Percentiles rank a stretch among this genome's conserved stretches.
Conservation (phyloP, 768 basidiomycete genomes). For the Tricholoma sp. region DNA sequence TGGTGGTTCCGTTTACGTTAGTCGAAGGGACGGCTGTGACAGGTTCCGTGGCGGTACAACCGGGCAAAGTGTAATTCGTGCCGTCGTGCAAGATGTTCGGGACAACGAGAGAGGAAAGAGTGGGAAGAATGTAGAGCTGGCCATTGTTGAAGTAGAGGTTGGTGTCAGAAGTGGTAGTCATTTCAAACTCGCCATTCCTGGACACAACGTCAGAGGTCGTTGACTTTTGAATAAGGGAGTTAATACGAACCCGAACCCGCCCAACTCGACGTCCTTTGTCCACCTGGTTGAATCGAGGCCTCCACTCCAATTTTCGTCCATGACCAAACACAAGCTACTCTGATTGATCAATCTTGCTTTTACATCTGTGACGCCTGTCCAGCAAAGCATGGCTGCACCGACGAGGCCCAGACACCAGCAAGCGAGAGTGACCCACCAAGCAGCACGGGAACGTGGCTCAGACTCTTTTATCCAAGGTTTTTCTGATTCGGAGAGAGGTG, state of each 20-base stretch:
- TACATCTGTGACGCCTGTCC: constrained; percentile 44
- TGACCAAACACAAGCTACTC: constrained; percentile 49
- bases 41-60: constrained; percentile 44
- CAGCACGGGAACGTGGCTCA: constrained; percentile 24
- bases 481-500: constrained; percentile 43
- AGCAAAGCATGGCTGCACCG: constrained; percentile 49
- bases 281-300: constrained; percentile 49
- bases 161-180: constrained; percentile 56
- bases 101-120: constrained; percentile 63
- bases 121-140: constrained; percentile 76
- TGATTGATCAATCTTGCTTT: constrained; percentile 32
- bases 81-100: constrained; percentile 46
- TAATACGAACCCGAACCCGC: constrained; percentile 59
- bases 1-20: constrained; percentile 5
- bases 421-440: constrained; percentile 45
- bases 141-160: constrained; percentile 67
- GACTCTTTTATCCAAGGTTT: constrained; percentile 57
- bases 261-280: constrained; percentile 64
- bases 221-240: constrained; percentile 3
- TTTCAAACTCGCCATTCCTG: constrained; percentile 74
- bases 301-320: constrained; percentile 64
- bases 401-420: constrained; percentile 51
- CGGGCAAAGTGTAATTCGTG: constrained; percentile 59
- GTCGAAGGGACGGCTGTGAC: constrained; percentile 15
- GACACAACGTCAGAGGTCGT: not conserved